Conservation (phyloP, 768 basidiomycete genomes). For the Boletus eberwhitei region DNA sequence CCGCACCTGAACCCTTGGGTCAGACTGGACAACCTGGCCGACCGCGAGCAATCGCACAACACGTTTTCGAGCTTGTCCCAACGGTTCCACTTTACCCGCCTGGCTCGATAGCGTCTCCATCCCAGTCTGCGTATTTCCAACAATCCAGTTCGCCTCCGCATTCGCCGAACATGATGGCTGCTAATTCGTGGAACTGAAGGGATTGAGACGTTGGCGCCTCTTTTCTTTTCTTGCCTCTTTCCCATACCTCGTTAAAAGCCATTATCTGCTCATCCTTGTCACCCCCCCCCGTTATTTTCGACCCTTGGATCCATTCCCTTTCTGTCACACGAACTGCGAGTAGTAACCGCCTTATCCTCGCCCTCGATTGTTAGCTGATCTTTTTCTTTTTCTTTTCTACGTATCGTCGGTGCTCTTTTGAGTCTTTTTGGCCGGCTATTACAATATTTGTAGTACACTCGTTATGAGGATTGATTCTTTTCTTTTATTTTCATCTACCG, state of each 20-base stretch:
- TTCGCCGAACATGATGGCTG: constrained; percentile 44
- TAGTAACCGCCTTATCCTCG: not conserved
- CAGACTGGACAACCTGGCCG: constrained; percentile 38
- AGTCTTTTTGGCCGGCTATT: not conserved
- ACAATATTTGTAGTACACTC: not conserved
- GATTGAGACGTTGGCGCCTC: not conserved
- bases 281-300: not conserved
- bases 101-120: constrained; percentile 51
- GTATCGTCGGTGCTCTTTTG: not conserved
- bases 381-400: not conserved
- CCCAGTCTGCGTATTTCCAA: constrained; percentile 50
- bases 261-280: not conserved
- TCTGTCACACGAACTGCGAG: not conserved
- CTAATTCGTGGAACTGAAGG: constrained; percentile 23
- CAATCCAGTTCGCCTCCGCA: constrained; percentile 52
- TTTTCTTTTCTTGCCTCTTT: not conserved
- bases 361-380: too few species aligned
- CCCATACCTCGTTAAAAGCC: not conserved
- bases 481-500: not conserved
- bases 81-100: constrained; percentile 38
- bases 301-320: not conserved
- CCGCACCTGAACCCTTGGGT: constrained; percentile 40
- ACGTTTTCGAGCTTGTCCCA: constrained; percentile 71
- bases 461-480: not conserved
- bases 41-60: constrained; percentile 57